Evolutionary conservation across 2,329 filamentous ascomycete species (phyloP).

Genomic region (Fusarium bulbicola): DNA sequence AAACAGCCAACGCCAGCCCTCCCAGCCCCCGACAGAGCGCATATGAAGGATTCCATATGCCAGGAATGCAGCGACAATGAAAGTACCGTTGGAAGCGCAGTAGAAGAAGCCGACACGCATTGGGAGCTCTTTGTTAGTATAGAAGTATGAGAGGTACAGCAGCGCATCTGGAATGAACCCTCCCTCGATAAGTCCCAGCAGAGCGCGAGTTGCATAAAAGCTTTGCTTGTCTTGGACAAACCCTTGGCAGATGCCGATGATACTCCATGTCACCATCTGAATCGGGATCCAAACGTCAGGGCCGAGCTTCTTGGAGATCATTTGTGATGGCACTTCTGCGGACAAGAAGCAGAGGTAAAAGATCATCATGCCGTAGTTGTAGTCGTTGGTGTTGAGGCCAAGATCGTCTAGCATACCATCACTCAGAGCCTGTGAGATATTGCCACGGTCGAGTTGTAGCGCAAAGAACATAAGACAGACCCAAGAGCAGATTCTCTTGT

Average conservation of each 20-base stretch:
- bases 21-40: conserved; percentile 59
- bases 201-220: conserved; percentile 54
- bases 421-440: conserved; percentile 57
- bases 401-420: conserved; percentile 58
- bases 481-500: conserved; percentile 46
- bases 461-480: conserved; percentile 52
- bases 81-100: conserved; percentile 48
- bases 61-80: conserved; percentile 4
- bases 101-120: conserved; percentile 74
- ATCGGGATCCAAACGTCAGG: conserved; percentile 68
- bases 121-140: conserved; percentile 62
- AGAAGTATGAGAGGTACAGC: conserved; percentile 75
- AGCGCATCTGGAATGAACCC: conserved; percentile 47
- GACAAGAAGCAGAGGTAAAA: conserved; percentile 45
- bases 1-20: conserved; percentile 68
- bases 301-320: conserved; percentile 66
- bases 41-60: conserved; percentile 62
- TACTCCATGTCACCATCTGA: conserved; percentile 59
- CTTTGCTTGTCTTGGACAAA: conserved; percentile 41
- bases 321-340: conserved; percentile 64
- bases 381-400: conserved; percentile 52
- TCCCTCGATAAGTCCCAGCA: conserved; percentile 43
- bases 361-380: conserved; percentile 46
- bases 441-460: conserved; percentile 61
- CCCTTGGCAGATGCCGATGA: conserved; percentile 47